Conservation (phyloP, 164 flowering plant species). For the Cinnamomum chago region DNA sequence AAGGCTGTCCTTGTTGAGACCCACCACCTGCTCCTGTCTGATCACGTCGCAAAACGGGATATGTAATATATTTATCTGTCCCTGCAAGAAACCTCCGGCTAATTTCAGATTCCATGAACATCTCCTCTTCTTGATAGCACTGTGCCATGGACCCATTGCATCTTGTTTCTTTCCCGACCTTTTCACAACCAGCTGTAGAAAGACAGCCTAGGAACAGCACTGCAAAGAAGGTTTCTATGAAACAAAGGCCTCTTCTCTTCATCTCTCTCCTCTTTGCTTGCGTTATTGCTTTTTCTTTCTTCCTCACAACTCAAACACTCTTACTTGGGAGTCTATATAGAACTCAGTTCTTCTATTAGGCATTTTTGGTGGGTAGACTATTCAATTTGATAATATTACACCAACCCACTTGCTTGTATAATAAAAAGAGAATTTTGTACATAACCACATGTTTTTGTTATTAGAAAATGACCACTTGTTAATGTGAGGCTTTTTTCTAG, state of each 20-base stretch:
- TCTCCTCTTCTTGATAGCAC: background rate
- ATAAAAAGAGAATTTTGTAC: too few species aligned
- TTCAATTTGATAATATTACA: too few species aligned
- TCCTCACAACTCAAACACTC: too few species aligned
- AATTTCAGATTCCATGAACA: constrained; percentile 10
- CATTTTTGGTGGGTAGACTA: too few species aligned
- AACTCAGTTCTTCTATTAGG: too few species aligned
- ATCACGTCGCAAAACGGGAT: background rate
- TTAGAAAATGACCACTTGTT: too few species aligned
- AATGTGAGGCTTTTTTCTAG: too few species aligned
- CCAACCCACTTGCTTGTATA: too few species aligned
- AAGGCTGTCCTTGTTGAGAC: background rate
- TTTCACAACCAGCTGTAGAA: background rate
- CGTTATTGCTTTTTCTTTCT: background rate
- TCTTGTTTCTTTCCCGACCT: background rate
- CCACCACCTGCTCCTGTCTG: background rate
- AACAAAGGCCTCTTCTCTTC: background rate
- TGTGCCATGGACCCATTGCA: constrained; percentile 5
- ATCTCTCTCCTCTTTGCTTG: background rate
- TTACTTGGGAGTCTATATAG: too few species aligned
- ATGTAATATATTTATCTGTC: background rate
- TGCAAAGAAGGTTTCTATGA: background rate
- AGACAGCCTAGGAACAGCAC: background rate
- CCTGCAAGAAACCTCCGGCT: background rate
- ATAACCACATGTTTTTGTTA: too few species aligned